A percentile compares a stretch with the other conserved stretches of the same genome.
phyloP scores from a whole-genome alignment of 2,329 filamentous ascomycete genomes.

The Aureobasidium vineae region DNA sequence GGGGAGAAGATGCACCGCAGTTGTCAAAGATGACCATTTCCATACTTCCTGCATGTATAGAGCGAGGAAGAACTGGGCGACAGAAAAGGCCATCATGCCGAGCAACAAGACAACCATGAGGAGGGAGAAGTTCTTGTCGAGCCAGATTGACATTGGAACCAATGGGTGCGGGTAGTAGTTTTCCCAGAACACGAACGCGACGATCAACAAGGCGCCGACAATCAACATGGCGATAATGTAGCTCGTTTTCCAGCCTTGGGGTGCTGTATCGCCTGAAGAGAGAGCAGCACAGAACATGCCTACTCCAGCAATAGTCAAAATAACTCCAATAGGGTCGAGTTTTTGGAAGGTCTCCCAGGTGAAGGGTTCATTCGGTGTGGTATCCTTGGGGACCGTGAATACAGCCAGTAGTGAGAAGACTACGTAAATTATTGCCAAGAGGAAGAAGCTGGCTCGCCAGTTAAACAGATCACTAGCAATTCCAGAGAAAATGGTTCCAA shows the following conservation, averaged over 20 bases:
- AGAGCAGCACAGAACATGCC: slow-evolving; percentile 63
- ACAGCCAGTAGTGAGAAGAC: slow-evolving; percentile 57
- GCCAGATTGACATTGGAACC: slow-evolving; percentile 57
- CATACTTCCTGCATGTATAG: slow-evolving; percentile 63
- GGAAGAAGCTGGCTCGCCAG: slow-evolving; percentile 63
- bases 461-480: slow-evolving; percentile 60
- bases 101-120: slow-evolving; percentile 58
- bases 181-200: slow-evolving; percentile 63
- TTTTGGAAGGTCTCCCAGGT: slow-evolving; percentile 52
- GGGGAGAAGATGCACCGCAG: slow-evolving; percentile 63
- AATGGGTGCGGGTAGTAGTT: slow-evolving; percentile 48
- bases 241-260: slow-evolving; percentile 60
- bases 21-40: slow-evolving; percentile 54
- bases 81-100: slow-evolving; percentile 63
- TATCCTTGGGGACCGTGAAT: slow-evolving; percentile 61
- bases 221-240: slow-evolving; percentile 64
- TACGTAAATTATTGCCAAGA: slow-evolving; percentile 63
- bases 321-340: slow-evolving; percentile 62
- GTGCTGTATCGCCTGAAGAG: slow-evolving; percentile 55
- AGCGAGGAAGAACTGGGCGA: slow-evolving; percentile 61
- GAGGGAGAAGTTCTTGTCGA: slow-evolving; percentile 63
- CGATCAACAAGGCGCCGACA: slow-evolving; percentile 57
- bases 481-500: slow-evolving; percentile 60
- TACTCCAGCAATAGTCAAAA: slow-evolving; percentile 62
- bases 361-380: slow-evolving; percentile 46